Conservation (phyloP, 192 early-diverging fungal species). For the Haplosporangium gracile region DNA sequence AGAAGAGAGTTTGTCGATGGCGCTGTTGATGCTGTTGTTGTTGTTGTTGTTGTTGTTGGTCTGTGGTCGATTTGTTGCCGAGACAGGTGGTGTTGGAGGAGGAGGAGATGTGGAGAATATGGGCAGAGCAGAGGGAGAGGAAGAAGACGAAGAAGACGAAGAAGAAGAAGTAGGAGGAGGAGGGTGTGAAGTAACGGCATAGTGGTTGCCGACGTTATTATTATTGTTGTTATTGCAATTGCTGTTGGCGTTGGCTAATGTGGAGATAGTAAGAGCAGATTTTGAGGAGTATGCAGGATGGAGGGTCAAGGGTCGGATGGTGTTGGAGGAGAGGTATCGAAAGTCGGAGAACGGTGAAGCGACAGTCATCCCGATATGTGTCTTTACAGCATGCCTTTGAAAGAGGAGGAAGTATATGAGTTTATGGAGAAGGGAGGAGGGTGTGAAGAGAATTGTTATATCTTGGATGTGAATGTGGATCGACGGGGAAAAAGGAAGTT, state of each 20-base stretch:
- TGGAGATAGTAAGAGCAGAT: neutral
- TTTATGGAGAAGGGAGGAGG: too few species aligned
- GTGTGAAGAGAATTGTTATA: too few species aligned
- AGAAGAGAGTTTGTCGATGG: neutral
- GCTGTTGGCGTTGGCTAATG: neutral
- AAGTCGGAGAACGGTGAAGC: conserved; percentile 29
- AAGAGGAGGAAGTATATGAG: too few species aligned
- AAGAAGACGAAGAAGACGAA: too few species aligned
- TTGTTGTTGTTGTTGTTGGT: neutral
- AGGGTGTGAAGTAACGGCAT: neutral
- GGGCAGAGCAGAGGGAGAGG: neutral
- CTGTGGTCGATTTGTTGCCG: too few species aligned
- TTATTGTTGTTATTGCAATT: neutral
- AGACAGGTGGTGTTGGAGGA: neutral
- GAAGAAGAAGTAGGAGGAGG: neutral
- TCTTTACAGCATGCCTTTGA: neutral
- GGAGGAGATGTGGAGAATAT: neutral
- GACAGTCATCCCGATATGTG: conserved; percentile 34
- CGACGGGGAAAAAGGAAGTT: neutral
- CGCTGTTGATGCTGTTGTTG: conserved; percentile 8
- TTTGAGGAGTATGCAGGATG: conserved; percentile 1
- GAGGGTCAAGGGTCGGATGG: conserved; percentile 2
- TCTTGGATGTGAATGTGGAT: neutral
- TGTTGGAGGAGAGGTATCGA: conserved; percentile 29
- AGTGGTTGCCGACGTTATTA: neutral